Base-by-base conservation (phyloP, 164 flowering plant species). In the Vitis labrusca region DNA sequence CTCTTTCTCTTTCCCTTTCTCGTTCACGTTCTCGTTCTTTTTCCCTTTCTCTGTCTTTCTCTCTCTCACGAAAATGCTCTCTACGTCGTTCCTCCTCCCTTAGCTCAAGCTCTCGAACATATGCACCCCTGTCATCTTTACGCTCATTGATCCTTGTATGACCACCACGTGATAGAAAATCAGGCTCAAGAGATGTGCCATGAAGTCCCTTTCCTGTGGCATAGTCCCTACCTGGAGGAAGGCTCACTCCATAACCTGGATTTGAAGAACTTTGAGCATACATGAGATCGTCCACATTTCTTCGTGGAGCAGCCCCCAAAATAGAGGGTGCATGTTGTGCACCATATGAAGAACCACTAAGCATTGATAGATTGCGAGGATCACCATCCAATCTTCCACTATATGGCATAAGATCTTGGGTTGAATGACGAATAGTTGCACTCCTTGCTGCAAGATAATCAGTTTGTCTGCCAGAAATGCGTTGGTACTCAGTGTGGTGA, bases 211-310 rank as follows among this genome's bases (percentile, higher is more conserved):
- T 96, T 23, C 96, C 93, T 0, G 82, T 57, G 61, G 78, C 91
- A 70, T 96, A 96, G 74, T 96, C 97, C 73, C 99, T 88, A 44
- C 99, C 99, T 73, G 99, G 98, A 79, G 99, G 99, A 71, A 96
- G 79, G 78, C 98, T 90, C 55, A 96, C 97, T 67, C 98, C 99
- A 80, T 96, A 96, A 50, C 93, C 95, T 44, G 92, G 88, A 75
- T 85, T 84, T 55, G 92, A 76, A 74, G 95, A 80, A 62, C 86
- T 83, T 75, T 85, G 95, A 49, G 82, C 78, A 74, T 89, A 85
- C 69, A 84, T 53, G 66, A 87, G 84, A 71, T 88, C 94, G 51
- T 93, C 98, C 44, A 80, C 76, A 73, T 78, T 84, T 79, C 90
- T 87, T 55, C 85, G 81, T 9, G 95, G 94, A 73, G 86, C 97